Evolutionary conservation across 257 asterid species (phyloP).

Genomic region (Solanum clarkiae): DNA sequence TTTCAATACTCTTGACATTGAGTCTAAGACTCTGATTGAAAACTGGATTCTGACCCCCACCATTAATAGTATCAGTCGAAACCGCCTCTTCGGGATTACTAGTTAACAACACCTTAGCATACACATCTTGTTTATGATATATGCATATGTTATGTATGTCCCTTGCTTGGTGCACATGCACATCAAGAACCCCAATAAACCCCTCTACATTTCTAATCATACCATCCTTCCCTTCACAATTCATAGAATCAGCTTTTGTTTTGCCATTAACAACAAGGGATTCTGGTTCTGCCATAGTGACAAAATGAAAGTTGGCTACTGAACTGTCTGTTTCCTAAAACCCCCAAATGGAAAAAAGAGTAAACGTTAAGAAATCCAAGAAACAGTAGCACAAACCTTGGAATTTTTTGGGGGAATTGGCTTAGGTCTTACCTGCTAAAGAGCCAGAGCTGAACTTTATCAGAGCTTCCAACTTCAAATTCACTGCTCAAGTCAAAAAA

Average conservation of each 20-base stretch:
- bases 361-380: not conserved
- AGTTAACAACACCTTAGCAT: slow-evolving; percentile 73
- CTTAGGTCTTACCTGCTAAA: not conserved
- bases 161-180: slow-evolving; percentile 76
- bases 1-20: slow-evolving; percentile 41
- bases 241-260: not conserved
- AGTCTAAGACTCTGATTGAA: slow-evolving; percentile 62
- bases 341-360: not conserved
- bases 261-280: not conserved
- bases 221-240: slow-evolving; percentile 21
- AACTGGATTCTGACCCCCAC: slow-evolving; percentile 87
- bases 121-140: slow-evolving; percentile 91
- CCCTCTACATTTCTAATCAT: slow-evolving; percentile 20
- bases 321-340: not conserved
- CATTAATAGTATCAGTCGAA: slow-evolving; percentile 71
- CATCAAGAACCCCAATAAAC: slow-evolving; percentile 55
- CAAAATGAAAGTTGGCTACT: not conserved
- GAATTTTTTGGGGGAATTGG: not conserved
- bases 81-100: slow-evolving; percentile 67
- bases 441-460: not conserved
- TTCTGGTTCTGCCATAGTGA: not conserved
- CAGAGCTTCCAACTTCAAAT: not conserved
- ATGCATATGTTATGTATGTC: slow-evolving; percentile 94
- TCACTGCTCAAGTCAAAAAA: not conserved
- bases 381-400: not conserved